A percentile compares a stretch with the other conserved stretches of the same genome.
These are phyloP conservation scores for Colletotrichum liriopes DNA, from an alignment of 2,329 filamentous ascomycete genomes.

Conservation along the genomic window DNA sequence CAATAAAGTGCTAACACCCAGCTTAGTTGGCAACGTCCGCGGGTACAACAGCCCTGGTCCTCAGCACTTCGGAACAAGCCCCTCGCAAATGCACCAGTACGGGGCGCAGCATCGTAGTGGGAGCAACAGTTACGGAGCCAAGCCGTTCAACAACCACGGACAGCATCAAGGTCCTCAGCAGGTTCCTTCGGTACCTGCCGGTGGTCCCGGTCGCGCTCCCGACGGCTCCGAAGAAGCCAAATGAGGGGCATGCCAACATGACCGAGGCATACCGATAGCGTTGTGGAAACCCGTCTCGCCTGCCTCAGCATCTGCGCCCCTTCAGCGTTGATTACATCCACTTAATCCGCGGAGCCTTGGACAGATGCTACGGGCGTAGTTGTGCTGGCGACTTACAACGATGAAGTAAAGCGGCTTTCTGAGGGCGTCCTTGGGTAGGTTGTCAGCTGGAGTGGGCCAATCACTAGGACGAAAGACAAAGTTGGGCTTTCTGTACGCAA, in stretches of 20 bases:
- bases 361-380: neutral
- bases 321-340: constrained; percentile 10
- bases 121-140: constrained; percentile 67
- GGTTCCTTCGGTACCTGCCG: constrained; percentile 55
- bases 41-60: constrained; percentile 72
- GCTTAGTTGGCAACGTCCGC: constrained; percentile 72
- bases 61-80: constrained; percentile 77
- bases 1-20: constrained; percentile 56
- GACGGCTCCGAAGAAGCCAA: constrained; percentile 64
- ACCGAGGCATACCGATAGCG: constrained; percentile 28
- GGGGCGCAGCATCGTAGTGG: constrained; percentile 73
- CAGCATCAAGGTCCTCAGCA: constrained; percentile 59
- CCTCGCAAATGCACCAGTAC: constrained; percentile 77
- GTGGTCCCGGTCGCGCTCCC: constrained; percentile 50
- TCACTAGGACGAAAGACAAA: constrained; percentile 6
- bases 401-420: constrained; percentile 2
- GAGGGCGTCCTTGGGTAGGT: neutral
- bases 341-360: constrained; percentile 8
- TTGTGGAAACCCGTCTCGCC: constrained; percentile 4
- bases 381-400: constrained; percentile 10
- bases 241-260: constrained; percentile 48
- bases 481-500: constrained; percentile 18
- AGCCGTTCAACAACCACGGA: constrained; percentile 60
- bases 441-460: neutral
- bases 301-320: constrained; percentile 9